Evolutionary conservation across 2,329 filamentous ascomycete species (phyloP), one percentile per base, ranked within the genome.

Genomic region (Neonectria punicea): DNA sequence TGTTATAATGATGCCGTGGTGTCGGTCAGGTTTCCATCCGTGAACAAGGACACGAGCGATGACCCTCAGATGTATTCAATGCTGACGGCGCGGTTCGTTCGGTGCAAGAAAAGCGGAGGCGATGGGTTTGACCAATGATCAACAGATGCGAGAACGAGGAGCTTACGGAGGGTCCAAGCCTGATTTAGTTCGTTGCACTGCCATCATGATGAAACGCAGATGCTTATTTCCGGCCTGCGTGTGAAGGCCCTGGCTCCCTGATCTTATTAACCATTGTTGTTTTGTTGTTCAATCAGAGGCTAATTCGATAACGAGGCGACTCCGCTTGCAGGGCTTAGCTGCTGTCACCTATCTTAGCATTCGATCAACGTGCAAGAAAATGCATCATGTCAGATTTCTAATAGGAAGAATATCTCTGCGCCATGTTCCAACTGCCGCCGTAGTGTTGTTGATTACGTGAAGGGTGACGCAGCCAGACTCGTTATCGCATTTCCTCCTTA

Each of bases 281-380:
- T 32, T 32, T 7, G 30, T 32, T 32, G 30, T 32, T 32, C 30
- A 61, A 61, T 61, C 41, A 47, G 18, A 10, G 32, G 7, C 10
- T 9, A 8, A 41, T 53, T 30, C 61, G 61, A 63, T 44, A 63
- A 63, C 61, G 60, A 63, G 61, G 30, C 9, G 20, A 43, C 47
- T 39, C 60, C 61, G 41, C 43, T 53, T 34, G 36, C 36, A 63
- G 16, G 55, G 61, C 47, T 62, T 30, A 59, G 61, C 30, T 47
- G 44, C 13, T 22, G 22, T 47, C 22, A 47, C 30, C 30, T 32
- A 10, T 32, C 30, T 32, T 32, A 32, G 30, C 30, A 32, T 10
- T 32, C 10, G 30, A 32, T 32, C 30, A 32, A 32, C 30, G 30
- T 32, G 30, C 30, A 32, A 10, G 30, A 32, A 32, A 32, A 32